phyloP scores from a whole-genome alignment of 2,329 filamentous ascomycete species.

The Aspergillus ustus region DNA sequence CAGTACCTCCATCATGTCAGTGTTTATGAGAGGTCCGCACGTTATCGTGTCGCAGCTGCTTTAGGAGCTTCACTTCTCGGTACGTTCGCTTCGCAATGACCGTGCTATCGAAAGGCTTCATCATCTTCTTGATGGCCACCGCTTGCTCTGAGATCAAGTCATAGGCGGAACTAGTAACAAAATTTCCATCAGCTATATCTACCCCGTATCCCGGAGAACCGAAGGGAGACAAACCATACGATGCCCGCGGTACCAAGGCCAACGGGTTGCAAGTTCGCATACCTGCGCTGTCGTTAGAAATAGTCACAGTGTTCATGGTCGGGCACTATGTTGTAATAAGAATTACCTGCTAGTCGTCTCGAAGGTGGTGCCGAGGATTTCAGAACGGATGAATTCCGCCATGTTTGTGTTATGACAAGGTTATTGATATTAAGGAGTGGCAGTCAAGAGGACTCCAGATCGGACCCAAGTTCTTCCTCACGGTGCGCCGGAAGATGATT shows the following conservation, averaged over 20 bases:
- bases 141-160: slow-evolving; percentile 96
- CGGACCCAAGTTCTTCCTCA: not conserved
- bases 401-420: slow-evolving; percentile 59
- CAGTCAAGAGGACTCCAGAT: not conserved
- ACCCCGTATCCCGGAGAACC: not conserved
- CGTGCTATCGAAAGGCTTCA: slow-evolving; percentile 99
- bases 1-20: slow-evolving; percentile 9
- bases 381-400: slow-evolving; percentile 98
- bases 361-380: slow-evolving; percentile 99
- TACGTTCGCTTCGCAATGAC: slow-evolving; percentile 97
- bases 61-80: slow-evolving; percentile 93
- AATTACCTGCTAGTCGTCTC: slow-evolving; percentile 90
- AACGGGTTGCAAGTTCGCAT: slow-evolving; percentile 95
- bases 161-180: slow-evolving; percentile 75
- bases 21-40: slow-evolving; percentile 55
- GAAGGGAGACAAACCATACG: slow-evolving; percentile 73
- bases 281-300: slow-evolving; percentile 61
- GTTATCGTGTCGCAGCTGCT: slow-evolving; percentile 96
- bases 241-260: slow-evolving; percentile 99
- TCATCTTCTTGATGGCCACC: slow-evolving; percentile 99
- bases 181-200: slow-evolving; percentile 4
- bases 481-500: not conserved
- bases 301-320: not conserved
- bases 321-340: not conserved
- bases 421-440: not conserved